Conservation (phyloP, 495 filamentous ascomycete species). For the Antarctomyces pellizariae region DNA sequence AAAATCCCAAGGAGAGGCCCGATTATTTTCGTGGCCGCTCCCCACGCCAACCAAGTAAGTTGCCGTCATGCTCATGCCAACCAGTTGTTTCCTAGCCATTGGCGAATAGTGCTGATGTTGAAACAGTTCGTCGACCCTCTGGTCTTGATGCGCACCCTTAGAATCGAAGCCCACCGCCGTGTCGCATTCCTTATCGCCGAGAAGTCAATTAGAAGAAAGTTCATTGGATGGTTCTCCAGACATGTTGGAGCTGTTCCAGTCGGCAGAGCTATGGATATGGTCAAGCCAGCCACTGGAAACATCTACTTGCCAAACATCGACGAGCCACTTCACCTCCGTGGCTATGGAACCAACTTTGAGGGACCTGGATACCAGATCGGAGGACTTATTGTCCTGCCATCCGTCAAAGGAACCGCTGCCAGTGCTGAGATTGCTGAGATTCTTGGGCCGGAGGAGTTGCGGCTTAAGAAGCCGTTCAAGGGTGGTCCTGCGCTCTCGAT, state of each 20-base stretch:
- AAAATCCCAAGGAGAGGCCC: slow-evolving; percentile 71
- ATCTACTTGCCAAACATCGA: slow-evolving; percentile 82
- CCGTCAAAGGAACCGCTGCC: slow-evolving; percentile 51
- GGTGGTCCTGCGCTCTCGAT: slow-evolving; percentile 43
- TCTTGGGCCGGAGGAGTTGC: slow-evolving; percentile 52
- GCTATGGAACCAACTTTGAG: slow-evolving; percentile 70
- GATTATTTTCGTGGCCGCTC: slow-evolving; percentile 90
- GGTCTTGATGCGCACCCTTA: slow-evolving; percentile 73
- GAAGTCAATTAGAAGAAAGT: slow-evolving; percentile 69
- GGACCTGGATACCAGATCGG: slow-evolving; percentile 45
- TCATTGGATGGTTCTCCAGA: slow-evolving; percentile 64
- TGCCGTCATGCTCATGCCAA: neutral
- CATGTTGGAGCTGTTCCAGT: slow-evolving; percentile 73
- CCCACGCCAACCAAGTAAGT: slow-evolving; percentile 87
- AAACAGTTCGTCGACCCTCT: slow-evolving; percentile 88
- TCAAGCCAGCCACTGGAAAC: slow-evolving; percentile 52
- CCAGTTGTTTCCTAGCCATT: neutral
- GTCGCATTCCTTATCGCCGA: slow-evolving; percentile 84
- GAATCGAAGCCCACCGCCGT: slow-evolving; percentile 63
- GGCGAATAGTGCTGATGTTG: slow-evolving; percentile 3
- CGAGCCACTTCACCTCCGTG: slow-evolving; percentile 64
- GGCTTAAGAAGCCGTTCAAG: slow-evolving; percentile 70
- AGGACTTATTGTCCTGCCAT: slow-evolving; percentile 69
- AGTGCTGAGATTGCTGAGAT: slow-evolving; percentile 66
- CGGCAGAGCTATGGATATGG: slow-evolving; percentile 66